A percentile compares a stretch with the other conserved stretches of the same genome.
These are phyloP conservation scores for Infundibulicybe gibba DNA, from an alignment of 768 basidiomycete species.

Conservation along the genomic window DNA sequence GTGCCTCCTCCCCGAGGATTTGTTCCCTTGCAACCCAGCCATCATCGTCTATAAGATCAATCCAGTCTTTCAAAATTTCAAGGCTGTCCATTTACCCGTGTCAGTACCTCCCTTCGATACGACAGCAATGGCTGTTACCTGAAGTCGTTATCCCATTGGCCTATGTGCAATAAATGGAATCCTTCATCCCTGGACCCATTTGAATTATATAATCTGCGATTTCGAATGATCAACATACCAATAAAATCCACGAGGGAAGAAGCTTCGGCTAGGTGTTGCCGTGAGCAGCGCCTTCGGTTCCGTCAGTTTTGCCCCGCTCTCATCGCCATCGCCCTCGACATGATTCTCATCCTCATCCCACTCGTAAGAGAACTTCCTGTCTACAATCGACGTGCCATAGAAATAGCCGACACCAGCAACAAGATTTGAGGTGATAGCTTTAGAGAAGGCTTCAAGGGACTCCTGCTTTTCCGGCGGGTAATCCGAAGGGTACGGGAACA, in stretches of 20 bases:
- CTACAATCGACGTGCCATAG: constrained; percentile 85
- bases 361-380: constrained; percentile 81
- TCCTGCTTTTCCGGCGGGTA: constrained; percentile 44
- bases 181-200: constrained; percentile 80
- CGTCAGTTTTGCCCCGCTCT: constrained; percentile 61
- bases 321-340: constrained; percentile 22
- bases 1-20: constrained; percentile 93
- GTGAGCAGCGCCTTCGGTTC: constrained; percentile 79
- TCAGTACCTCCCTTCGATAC: too few relatives aligned
- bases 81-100: constrained; percentile 41
- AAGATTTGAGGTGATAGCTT: constrained; percentile 86
- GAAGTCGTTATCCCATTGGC: constrained; percentile 90
- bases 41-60: constrained; percentile 85
- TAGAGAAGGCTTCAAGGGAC: constrained; percentile 69
- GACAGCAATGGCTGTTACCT: constrained; percentile 33
- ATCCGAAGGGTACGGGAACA: constrained; percentile 66
- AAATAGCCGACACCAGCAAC: constrained; percentile 95
- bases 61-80: constrained; percentile 89
- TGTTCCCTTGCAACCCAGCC: constrained; percentile 98
- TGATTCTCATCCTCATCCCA: constrained; percentile 74
- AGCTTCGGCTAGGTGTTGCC: constrained; percentile 92
- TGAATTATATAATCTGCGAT: constrained; percentile 8
- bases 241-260: constrained; percentile 97
- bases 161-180: constrained; percentile 90
- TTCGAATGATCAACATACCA: constrained; percentile 48